phyloP scores from a whole-genome alignment of 257 asterid species.

The Solanum chilense region DNA sequence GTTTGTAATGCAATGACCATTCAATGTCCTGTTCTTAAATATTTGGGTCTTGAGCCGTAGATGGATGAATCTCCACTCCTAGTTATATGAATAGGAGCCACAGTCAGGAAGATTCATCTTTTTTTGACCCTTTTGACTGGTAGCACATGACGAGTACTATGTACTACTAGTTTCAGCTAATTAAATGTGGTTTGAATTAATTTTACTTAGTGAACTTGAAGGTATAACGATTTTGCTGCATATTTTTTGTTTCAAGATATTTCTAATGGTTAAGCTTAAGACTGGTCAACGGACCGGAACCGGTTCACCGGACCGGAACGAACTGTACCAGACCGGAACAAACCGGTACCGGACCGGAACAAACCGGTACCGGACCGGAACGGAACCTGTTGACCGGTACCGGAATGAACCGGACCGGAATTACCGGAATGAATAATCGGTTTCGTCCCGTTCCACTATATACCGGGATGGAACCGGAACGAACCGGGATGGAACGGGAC shows the following conservation, averaged over 20 bases:
- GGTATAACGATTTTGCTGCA: neutral
- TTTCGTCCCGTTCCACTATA: too few species aligned
- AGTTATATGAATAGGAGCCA: neutral
- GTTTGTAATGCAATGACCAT: slow-evolving; percentile 15
- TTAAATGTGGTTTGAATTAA: neutral
- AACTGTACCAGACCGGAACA: too few species aligned
- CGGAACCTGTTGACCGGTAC: too few species aligned
- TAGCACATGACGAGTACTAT: neutral
- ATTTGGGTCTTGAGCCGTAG: neutral
- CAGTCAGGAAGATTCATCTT: neutral
- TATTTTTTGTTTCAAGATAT: neutral
- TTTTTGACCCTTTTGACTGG: neutral
- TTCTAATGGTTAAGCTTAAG: neutral
- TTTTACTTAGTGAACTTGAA: neutral
- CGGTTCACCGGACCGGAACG: too few species aligned
- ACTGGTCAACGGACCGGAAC: too few species aligned
- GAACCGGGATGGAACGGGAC: too few species aligned
- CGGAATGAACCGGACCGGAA: too few species aligned
- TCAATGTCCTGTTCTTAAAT: neutral
- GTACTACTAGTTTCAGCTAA: neutral
- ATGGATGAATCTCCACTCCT: neutral
- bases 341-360: too few species aligned
- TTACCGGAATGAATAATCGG: too few species aligned
- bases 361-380: too few species aligned
- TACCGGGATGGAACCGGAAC: too few species aligned